Evolutionary conservation across 305 asterid genomes (phyloP), one percentile per base, ranked within the genome.

Genomic region (Ilex paraguariensis): DNA sequence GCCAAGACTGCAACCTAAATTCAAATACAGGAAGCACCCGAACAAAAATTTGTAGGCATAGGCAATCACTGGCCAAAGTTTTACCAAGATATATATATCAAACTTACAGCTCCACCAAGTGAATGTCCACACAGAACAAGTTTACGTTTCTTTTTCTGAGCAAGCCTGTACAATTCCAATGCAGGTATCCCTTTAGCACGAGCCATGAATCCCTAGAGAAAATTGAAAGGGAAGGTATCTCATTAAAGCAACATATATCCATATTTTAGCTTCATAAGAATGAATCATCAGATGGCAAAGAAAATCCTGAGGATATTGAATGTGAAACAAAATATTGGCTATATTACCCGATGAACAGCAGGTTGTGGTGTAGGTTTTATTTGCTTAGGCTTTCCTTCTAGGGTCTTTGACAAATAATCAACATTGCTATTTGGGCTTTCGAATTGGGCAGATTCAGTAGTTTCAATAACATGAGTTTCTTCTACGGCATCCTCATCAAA

Each of bases 161-260:
- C 97, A 69, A 93, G 94, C 78, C 93, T 84, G 78, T 93, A 93
- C 69, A 93, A 72, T 81, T 93, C 99, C 75, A 87, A 73, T 50
- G 97, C 96, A 31, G 99, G 97, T 69, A 93, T 93, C 72, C 99
- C 99, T 82, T 90, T 93, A 64, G 99, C 99, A 66, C 99, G 99
- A 57, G 92, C 84, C 99, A 93, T 87, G 83, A 93, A 93, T 75
- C 99, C 99, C 99, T 93, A 67, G 31, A 66, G 70, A 62, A 39
- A 70, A 54, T 63, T 53, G 59, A 39, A 68, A 68, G 44, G 59
- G 64, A 31, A 17, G 59, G 30, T 45, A 59, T 55, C 42, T 7
- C 39, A 51, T 44, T 57, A 69, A 50, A 56, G 28, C 17, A 63
- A 31, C 57, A 17, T 60, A 74, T 50, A 60, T 50, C 59, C 32